Conservation (phyloP, 116 monocot genomes). For the Posidonia oceanica region DNA sequence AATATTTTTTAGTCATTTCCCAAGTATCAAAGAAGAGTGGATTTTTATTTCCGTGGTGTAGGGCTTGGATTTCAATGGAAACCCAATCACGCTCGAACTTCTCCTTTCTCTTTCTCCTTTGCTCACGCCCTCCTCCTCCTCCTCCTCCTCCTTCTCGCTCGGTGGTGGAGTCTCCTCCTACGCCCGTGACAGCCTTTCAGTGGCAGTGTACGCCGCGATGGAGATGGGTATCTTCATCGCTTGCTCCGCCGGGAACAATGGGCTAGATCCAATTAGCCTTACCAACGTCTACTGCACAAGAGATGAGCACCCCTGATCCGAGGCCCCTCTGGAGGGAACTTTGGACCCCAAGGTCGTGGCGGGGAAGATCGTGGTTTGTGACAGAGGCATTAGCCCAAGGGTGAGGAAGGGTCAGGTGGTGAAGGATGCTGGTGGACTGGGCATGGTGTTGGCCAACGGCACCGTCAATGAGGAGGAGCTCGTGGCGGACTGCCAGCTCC, state of each 20-base stretch:
- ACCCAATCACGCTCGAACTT: too few relatives aligned
- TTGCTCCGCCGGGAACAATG: constrained; percentile 17
- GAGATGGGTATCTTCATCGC: constrained; percentile 6
- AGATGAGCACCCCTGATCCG: constrained; percentile 55
- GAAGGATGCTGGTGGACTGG: constrained; percentile 69
- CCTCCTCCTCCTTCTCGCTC: constrained; percentile 5
- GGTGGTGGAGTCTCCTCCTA: constrained; percentile 11
- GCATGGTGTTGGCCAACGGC: constrained; percentile 17
- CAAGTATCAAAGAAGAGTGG: too few relatives aligned
- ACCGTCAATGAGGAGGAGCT: constrained; percentile 56
- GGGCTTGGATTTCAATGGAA: too few relatives aligned
- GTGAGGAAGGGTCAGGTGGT: constrained; percentile 23
- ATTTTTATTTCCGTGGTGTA: too few relatives aligned
- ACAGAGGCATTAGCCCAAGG: too few relatives aligned
- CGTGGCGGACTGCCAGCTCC: constrained; percentile 69
- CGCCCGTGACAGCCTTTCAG: constrained; percentile 5
- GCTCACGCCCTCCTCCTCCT: not conserved
- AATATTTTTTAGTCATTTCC: too few relatives aligned
- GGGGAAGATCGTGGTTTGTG: constrained; percentile 18
- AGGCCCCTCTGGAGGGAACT: constrained; percentile 18
- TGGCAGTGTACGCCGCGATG: not conserved
- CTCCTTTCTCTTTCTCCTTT: too few relatives aligned
- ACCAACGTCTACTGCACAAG: constrained; percentile 11
- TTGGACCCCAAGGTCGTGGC: constrained; percentile 45
- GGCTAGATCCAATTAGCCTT: constrained; percentile 10